A percentile compares a stretch with the other conserved stretches of the same genome.
Evolutionary conservation across 345 rosid genomes (phyloP).

Genomic region (Nasturtium officinale): DNA sequence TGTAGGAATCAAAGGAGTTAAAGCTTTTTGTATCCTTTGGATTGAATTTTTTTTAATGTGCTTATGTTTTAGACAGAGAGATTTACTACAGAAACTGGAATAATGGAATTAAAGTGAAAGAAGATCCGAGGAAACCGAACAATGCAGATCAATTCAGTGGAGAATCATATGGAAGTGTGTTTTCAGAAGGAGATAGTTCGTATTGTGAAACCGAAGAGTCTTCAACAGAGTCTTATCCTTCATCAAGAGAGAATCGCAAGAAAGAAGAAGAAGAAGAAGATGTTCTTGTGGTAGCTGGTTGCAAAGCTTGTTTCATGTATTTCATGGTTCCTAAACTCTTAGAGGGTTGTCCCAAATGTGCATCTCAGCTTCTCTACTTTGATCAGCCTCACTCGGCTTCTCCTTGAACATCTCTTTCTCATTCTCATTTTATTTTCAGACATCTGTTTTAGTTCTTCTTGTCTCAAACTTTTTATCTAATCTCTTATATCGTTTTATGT

Average conservation of each 20-base stretch:
- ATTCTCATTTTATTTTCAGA: not conserved
- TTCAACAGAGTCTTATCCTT: constrained; percentile 61
- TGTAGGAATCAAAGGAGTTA: not conserved
- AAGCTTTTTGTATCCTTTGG: not conserved
- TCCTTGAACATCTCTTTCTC: constrained; percentile 38
- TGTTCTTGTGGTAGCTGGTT: constrained; percentile 88
- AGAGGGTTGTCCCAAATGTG: constrained; percentile 82
- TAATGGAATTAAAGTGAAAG: constrained; percentile 64
- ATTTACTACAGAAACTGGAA: constrained; percentile 83
- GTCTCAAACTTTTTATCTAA: not conserved
- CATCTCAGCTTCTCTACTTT: constrained; percentile 80
- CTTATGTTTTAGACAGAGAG: constrained; percentile 65
- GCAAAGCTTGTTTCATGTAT: constrained; percentile 93
- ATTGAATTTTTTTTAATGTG: not conserved
- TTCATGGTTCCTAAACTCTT: constrained; percentile 86
- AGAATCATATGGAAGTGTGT: constrained; percentile 47
- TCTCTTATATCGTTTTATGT: not conserved
- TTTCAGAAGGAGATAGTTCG: constrained; percentile 60
- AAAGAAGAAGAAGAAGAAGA: constrained; percentile 44
- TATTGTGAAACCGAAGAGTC: constrained; percentile 72
- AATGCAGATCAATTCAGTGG: constrained; percentile 31
- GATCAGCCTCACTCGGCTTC: constrained; percentile 57
- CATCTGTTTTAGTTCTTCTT: not conserved
- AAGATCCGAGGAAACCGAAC: constrained; percentile 56
- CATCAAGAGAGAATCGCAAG: constrained; percentile 45